A percentile compares a stretch with the other conserved stretches of the same genome.
These are phyloP conservation scores for Aspergillus sparsus DNA, from an alignment of 495 filamentous ascomycete species.

Conservation along the genomic window DNA sequence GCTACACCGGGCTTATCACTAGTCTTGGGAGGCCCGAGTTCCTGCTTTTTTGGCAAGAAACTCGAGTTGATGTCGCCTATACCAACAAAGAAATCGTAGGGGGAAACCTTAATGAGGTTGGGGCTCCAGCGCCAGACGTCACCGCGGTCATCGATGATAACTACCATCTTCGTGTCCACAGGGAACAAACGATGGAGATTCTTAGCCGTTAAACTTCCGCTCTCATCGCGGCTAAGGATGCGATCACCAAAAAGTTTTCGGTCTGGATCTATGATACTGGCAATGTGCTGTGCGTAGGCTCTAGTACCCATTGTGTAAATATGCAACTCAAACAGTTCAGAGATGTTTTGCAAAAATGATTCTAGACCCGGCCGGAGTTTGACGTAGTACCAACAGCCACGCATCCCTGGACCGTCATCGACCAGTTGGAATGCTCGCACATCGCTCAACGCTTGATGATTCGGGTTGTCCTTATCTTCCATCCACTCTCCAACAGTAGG, in stretches of 20 bases:
- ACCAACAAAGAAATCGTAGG: conserved; percentile 96
- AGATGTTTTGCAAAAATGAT: conserved; percentile 76
- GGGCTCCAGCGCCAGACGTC: conserved; percentile 97
- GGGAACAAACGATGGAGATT: conserved; percentile 90
- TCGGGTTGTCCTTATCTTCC: conserved; percentile 81
- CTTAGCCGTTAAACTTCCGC: conserved; percentile 87
- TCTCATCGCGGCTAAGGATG: conserved; percentile 95
- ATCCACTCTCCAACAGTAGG: conserved; percentile 97
- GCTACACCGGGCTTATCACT: conserved; percentile 22
- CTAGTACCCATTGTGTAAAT: conserved; percentile 99
- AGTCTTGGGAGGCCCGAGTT: conserved; percentile 49
- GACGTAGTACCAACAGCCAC: conserved; percentile 91
- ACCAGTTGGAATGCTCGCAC: conserved; percentile 82
- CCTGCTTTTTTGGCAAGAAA: conserved; percentile 87
- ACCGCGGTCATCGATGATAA: conserved; percentile 95
- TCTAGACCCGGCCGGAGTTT: conserved; percentile 93
- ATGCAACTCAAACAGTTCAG: conserved; percentile 87
- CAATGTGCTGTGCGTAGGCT: conserved; percentile 89
- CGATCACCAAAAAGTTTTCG: conserved; percentile 89
- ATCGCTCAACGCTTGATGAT: conserved; percentile 86
- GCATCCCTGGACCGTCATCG: conserved; percentile 76
- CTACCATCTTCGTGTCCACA: conserved; percentile 97
- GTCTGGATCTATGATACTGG: conserved; percentile 88
- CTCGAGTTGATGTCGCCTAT: conserved; percentile 99
- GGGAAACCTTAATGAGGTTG: conserved; percentile 91